A percentile compares a stretch with the other conserved stretches of the same genome.
These are phyloP conservation scores for Ampelomyces quisqualis DNA, from an alignment of 2,329 filamentous ascomycete genomes.

Conservation along the genomic window DNA sequence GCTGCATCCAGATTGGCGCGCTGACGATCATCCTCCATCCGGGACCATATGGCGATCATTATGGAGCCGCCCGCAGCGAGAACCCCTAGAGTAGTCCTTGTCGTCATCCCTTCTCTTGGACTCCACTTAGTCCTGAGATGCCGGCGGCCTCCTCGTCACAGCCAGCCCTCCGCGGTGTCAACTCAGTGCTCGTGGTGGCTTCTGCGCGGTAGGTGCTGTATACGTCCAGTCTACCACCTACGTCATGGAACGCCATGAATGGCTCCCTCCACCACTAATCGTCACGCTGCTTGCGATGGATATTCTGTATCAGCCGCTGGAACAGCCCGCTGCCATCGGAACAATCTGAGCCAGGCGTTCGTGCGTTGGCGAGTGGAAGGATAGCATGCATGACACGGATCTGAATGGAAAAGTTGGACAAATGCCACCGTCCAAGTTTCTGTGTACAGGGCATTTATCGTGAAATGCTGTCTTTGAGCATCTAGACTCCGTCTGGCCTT, in stretches of 20 bases:
- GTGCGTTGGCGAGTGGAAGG: background rate
- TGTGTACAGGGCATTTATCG: background rate
- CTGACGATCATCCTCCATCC: slow-evolving; percentile 5
- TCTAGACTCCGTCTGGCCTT: background rate
- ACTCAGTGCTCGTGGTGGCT: background rate
- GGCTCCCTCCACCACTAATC: no score
- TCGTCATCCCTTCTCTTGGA: slow-evolving; percentile 25
- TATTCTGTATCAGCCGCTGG: background rate
- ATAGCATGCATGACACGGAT: no score
- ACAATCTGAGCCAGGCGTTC: background rate
- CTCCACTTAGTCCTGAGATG: slow-evolving; percentile 11
- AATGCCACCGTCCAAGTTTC: background rate
- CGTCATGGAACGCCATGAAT: background rate
- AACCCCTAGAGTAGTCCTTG: slow-evolving; percentile 12
- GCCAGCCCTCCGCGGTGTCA: background rate
- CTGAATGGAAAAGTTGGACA: no score
- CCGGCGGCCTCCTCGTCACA: slow-evolving; percentile 7
- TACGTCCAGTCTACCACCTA: background rate
- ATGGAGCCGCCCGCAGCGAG: slow-evolving; percentile 17
- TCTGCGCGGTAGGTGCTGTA: background rate
- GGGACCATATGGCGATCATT: slow-evolving; percentile 21
- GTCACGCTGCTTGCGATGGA: background rate
- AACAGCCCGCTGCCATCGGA: background rate
- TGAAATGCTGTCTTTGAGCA: background rate
- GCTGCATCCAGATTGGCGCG: slow-evolving; percentile 7